Evolutionary conservation across 176 grass and related monocot species (phyloP).

Genomic region (Typha latifolia): DNA sequence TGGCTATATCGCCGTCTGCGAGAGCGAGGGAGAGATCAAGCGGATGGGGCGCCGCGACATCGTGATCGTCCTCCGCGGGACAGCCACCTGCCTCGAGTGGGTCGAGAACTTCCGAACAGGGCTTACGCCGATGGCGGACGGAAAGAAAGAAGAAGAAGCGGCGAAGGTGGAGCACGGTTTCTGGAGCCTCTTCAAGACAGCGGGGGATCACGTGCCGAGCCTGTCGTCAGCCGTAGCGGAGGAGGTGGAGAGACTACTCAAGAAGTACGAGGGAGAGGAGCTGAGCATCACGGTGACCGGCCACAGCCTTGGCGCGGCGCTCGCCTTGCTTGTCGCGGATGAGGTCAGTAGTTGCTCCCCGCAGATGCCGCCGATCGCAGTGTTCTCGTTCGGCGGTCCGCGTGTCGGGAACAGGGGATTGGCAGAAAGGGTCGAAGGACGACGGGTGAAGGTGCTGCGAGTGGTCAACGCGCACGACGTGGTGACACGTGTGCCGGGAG

Average conservation of each 20-base stretch:
- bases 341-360: constrained; percentile 39
- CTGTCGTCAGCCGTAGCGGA: constrained; percentile 40
- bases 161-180: constrained; percentile 62
- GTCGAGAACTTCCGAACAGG: constrained; percentile 60
- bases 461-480: constrained; percentile 72
- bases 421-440: constrained; percentile 24
- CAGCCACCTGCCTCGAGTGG: constrained; percentile 66
- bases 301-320: constrained; percentile 62
- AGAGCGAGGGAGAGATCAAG: constrained; percentile 44
- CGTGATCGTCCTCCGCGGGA: constrained; percentile 61
- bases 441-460: constrained; percentile 41
- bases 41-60: constrained; percentile 79
- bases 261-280: constrained; percentile 58
- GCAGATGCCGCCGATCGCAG: constrained; percentile 34
- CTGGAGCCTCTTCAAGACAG: constrained; percentile 56
- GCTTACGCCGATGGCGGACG: constrained; percentile 30
- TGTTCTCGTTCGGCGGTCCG: constrained; percentile 64
- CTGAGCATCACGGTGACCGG: constrained; percentile 65
- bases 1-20: constrained; percentile 66
- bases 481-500: constrained; percentile 48
- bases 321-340: constrained; percentile 61
- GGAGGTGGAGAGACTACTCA: constrained; percentile 37
- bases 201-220: constrained; percentile 40
- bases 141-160: background rate
- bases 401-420: constrained; percentile 45